phyloP scores from a whole-genome alignment of 345 rosid species.

The Orychophragmus violaceus region DNA sequence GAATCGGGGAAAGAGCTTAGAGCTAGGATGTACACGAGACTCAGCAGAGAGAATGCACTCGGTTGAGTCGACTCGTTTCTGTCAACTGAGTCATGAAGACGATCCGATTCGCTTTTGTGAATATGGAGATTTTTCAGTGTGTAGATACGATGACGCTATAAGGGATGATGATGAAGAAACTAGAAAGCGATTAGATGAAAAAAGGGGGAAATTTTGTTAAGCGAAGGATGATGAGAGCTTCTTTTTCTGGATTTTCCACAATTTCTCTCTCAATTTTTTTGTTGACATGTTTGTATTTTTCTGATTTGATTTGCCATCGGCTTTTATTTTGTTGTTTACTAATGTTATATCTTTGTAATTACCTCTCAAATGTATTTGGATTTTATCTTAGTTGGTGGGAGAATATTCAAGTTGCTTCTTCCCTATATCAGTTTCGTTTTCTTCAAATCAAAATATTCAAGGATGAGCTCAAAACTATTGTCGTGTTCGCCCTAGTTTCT shows the following conservation, averaged over 20 bases:
- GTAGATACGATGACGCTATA: background rate
- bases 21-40: constrained; percentile 45
- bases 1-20: constrained; percentile 62
- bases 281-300: background rate
- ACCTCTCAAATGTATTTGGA: background rate
- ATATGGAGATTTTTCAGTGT: constrained; percentile 15
- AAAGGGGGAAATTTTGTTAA: no score
- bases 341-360: constrained; percentile 11
- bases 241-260: background rate
- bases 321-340: constrained; percentile 3
- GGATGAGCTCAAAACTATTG: no score
- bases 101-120: background rate
- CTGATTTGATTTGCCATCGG: background rate
- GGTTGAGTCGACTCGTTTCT: constrained; percentile 17
- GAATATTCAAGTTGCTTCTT: no score
- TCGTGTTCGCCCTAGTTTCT: no score
- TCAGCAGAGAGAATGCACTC: constrained; percentile 49
- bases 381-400: background rate
- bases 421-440: no score
- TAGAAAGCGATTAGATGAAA: no score
- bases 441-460: no score
- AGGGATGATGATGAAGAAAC: background rate
- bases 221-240: background rate
- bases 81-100: background rate
- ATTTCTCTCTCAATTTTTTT: background rate